phyloP scores from a whole-genome alignment of 805 yeast species.

The Wickerhamiella vanderwaltii region DNA sequence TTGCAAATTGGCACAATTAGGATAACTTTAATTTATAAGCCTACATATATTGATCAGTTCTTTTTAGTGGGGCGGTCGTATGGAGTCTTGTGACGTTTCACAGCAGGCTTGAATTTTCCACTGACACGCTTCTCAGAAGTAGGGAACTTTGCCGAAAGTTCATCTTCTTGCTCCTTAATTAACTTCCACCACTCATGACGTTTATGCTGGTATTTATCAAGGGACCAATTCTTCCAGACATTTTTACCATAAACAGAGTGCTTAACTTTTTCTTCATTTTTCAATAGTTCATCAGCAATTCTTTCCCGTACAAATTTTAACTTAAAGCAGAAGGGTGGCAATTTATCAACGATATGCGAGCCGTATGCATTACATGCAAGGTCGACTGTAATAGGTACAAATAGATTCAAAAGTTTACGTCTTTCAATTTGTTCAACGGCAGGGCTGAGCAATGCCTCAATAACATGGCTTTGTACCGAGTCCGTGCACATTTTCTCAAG shows the following conservation, averaged over 20 bases:
- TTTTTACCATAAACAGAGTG: constrained; percentile 76
- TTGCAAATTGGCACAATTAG: too few species aligned
- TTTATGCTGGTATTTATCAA: constrained; percentile 67
- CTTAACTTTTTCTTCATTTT: constrained; percentile 56
- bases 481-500: constrained; percentile 68
- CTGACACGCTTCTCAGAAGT: not conserved
- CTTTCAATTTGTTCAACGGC: constrained; percentile 42
- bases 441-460: constrained; percentile 49
- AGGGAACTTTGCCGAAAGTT: constrained; percentile 11
- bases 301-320: constrained; percentile 78
- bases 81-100: constrained; percentile 2
- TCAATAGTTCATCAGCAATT: constrained; percentile 53
- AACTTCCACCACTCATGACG: constrained; percentile 68
- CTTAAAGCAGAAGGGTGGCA: constrained; percentile 68
- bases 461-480: constrained; percentile 82
- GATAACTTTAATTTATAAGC: too few species aligned
- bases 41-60: too few species aligned
- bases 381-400: constrained; percentile 41
- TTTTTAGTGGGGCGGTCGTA: constrained; percentile 8
- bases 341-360: constrained; percentile 75
- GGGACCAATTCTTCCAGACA: constrained; percentile 92
- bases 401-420: constrained; percentile 54
- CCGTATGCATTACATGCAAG: constrained; percentile 80
- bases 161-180: constrained; percentile 27
- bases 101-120: constrained; percentile 3